Evolutionary conservation across 2,329 filamentous ascomycete genomes (phyloP).

Genomic region (Calonectria montana): DNA sequence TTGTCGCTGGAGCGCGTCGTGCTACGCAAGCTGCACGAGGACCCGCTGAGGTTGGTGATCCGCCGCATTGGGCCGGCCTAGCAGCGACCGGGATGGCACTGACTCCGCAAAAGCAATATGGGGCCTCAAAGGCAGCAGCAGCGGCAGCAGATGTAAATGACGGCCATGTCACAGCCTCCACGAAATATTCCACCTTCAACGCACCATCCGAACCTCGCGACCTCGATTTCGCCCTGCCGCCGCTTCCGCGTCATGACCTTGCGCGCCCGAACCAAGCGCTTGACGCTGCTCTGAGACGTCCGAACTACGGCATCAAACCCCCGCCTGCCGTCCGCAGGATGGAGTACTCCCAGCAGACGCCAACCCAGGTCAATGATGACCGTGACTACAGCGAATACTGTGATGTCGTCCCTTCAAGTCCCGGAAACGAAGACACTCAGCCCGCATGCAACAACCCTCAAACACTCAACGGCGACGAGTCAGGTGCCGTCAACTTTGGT

Average conservation of each 20-base stretch:
- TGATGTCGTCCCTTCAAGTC: conserved; percentile 44
- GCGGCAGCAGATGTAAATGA: conserved; percentile 10
- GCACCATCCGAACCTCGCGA: conserved; percentile 8
- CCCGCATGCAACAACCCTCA: conserved; percentile 45
- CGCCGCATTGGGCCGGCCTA: conserved; percentile 36
- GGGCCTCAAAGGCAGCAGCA: conserved; percentile 19
- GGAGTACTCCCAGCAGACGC: conserved; percentile 63
- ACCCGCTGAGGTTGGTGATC: conserved; percentile 36
- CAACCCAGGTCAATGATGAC: conserved; percentile 67
- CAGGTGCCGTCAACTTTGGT: conserved; percentile 61
- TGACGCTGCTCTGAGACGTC: conserved; percentile 32
- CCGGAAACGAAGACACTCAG: conserved; percentile 40
- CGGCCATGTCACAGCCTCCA: conserved; percentile 21
- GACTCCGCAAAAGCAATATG: conserved; percentile 43
- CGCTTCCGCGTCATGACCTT: conserved; percentile 36
- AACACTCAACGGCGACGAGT: conserved; percentile 60
- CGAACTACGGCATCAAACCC: conserved; percentile 32
- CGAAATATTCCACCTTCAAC: conserved; percentile 28
- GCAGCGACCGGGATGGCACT: conserved; percentile 40
- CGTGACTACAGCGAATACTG: conserved; percentile 65
- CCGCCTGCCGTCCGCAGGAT: conserved; percentile 47
- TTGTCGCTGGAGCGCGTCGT: conserved; percentile 25
- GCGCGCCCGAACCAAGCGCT: conserved; percentile 30
- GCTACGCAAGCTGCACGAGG: conserved; percentile 7
- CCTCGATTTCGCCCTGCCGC: conserved; percentile 11